Conservation (phyloP, 148 eudicot genomes). For the Rhododendron ovatum region DNA sequence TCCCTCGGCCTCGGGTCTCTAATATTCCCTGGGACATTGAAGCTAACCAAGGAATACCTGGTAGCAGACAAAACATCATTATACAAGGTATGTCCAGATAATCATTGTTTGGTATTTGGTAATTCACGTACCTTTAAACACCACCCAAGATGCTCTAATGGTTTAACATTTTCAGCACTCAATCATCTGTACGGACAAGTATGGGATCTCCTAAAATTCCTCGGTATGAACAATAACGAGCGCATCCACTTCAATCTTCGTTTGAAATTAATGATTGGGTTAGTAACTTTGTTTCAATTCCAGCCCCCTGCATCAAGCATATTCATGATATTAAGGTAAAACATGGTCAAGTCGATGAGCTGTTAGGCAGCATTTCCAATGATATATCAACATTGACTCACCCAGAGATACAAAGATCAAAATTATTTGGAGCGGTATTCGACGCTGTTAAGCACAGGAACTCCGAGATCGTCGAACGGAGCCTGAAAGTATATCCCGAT, state of each 20-base stretch:
- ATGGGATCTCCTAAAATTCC: not conserved
- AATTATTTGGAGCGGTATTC: not conserved
- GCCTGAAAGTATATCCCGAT: conserved; percentile 6
- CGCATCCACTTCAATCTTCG: not conserved
- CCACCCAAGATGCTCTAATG: not conserved
- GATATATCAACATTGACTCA: not conserved
- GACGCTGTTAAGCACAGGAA: not conserved
- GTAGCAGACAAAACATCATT: not conserved
- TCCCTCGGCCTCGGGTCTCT: not conserved
- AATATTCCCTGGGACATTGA: not conserved
- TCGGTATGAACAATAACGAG: not conserved
- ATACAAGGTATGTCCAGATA: not conserved
- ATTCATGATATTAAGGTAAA: not conserved
- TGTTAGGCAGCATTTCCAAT: not conserved
- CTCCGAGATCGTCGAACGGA: conserved; percentile 5
- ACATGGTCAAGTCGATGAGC: not conserved
- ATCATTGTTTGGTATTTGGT: not conserved
- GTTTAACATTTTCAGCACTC: not conserved
- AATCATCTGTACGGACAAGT: not conserved
- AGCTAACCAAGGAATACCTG: not conserved
- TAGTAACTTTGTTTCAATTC: not conserved
- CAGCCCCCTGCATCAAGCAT: conserved; percentile 2
- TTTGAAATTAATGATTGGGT: not conserved
- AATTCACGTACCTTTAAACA: not conserved
- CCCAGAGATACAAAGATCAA: not conserved